phyloP scores from a whole-genome alignment of 2,329 filamentous ascomycete genomes.

The Monilinia polystroma region DNA sequence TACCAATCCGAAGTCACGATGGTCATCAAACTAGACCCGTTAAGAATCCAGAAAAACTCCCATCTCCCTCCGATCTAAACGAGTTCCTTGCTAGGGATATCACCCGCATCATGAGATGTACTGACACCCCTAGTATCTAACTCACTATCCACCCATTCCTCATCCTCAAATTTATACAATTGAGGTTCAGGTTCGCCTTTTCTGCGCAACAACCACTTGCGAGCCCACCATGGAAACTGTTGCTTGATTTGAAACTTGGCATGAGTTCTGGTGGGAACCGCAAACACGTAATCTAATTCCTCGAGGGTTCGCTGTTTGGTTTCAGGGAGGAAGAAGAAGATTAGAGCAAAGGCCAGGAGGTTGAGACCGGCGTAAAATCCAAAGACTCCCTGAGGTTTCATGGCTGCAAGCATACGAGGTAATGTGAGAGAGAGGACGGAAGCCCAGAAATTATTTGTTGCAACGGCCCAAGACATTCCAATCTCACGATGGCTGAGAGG shows the following conservation, averaged over 20 bases:
- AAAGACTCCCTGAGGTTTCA: constrained; percentile 45
- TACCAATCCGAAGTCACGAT: neutral
- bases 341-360: constrained; percentile 53
- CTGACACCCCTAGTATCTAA: constrained; percentile 12
- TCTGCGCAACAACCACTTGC: constrained; percentile 28
- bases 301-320: constrained; percentile 51
- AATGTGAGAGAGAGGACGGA: constrained; percentile 60
- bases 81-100: neutral
- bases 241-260: constrained; percentile 37
- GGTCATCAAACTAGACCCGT: neutral
- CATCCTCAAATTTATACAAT: constrained; percentile 24
- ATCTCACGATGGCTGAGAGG: constrained; percentile 63
- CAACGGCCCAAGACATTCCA: constrained; percentile 63
- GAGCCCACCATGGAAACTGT: constrained; percentile 34
- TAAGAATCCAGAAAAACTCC: neutral
- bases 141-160: constrained; percentile 16
- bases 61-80: neutral
- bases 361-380: constrained; percentile 57
- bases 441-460: constrained; percentile 59
- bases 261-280: constrained; percentile 36
- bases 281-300: constrained; percentile 49
- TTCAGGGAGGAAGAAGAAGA: constrained; percentile 58
- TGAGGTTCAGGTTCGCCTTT: constrained; percentile 37
- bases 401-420: constrained; percentile 34
- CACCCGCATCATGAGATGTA: neutral